phyloP scores from a whole-genome alignment of 805 yeast species.

The Pichia nakasei region DNA sequence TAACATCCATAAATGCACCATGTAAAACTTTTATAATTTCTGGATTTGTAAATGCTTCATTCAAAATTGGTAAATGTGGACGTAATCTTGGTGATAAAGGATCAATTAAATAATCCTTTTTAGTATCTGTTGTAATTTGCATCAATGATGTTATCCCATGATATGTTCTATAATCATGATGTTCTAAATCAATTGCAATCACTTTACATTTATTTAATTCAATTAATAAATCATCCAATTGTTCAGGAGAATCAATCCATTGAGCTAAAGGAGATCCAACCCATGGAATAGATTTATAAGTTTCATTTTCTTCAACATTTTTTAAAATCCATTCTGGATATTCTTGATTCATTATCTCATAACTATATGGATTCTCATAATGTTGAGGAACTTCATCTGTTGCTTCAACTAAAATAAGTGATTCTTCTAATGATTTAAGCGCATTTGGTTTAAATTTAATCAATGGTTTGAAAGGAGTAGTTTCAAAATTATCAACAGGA shows the following conservation, averaged over 20 bases:
- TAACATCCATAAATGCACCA: conserved; percentile 94
- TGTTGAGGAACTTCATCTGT: conserved; percentile 43
- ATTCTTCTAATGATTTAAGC: conserved; percentile 44
- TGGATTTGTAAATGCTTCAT: conserved; percentile 76
- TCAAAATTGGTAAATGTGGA: conserved; percentile 58
- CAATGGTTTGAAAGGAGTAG: conserved; percentile 69
- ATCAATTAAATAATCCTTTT: conserved; percentile 73
- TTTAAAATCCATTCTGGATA: conserved; percentile 55
- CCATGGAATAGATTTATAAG: conserved; percentile 51
- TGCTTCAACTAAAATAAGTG: conserved; percentile 30
- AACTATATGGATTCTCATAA: conserved; percentile 71
- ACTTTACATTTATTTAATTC: conserved; percentile 44
- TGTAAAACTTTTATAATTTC: conserved; percentile 78
- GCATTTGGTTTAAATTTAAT: conserved; percentile 68
- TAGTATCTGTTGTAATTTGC: conserved; percentile 73
- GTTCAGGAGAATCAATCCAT: conserved; percentile 61
- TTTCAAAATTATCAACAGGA: conserved; percentile 55
- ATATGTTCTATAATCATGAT: conserved; percentile 86
- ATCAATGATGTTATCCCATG: conserved; percentile 86
- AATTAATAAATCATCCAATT: conserved; percentile 44
- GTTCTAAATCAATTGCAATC: conserved; percentile 92
- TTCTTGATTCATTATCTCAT: conserved; percentile 60
- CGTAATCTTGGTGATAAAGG: conserved; percentile 58
- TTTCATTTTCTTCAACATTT: conserved; percentile 31
- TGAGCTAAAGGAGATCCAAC: conserved; percentile 33